Evolutionary conservation across 2,329 filamentous ascomycete species (phyloP).

Genomic region (Didymella exigua): DNA sequence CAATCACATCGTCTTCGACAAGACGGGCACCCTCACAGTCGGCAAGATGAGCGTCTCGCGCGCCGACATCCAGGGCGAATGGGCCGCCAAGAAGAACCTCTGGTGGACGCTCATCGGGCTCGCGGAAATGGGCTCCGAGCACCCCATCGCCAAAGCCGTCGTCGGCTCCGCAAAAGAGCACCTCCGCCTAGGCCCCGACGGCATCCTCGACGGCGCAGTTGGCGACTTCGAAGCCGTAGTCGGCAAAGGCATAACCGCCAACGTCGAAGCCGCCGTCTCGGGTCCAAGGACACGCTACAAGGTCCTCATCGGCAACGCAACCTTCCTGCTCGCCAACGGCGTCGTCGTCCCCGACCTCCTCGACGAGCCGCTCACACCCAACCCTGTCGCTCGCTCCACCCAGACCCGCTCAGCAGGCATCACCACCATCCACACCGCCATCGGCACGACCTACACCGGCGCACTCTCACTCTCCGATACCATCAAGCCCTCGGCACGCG

Average conservation of each 20-base stretch:
- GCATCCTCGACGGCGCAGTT: conserved; percentile 78
- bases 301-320: conserved; percentile 82
- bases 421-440: conserved; percentile 89
- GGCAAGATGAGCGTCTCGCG: conserved; percentile 93
- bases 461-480: conserved; percentile 85
- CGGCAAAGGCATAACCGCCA: conserved; percentile 82
- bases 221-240: conserved; percentile 84
- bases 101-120: conserved; percentile 98
- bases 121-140: conserved; percentile 94
- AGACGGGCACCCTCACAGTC: conserved; percentile 92
- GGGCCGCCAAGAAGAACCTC: conserved; percentile 72
- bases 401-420: conserved; percentile 65
- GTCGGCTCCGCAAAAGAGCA: conserved; percentile 75
- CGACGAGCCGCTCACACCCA: conserved; percentile 56
- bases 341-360: conserved; percentile 66
- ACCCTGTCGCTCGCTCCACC: conserved; percentile 40
- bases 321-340: conserved; percentile 73
- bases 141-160: conserved; percentile 92
- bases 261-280: conserved; percentile 75
- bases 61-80: conserved; percentile 68
- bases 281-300: conserved; percentile 73
- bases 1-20: conserved; percentile 89
- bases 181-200: conserved; percentile 73
- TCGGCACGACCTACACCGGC: conserved; percentile 81
- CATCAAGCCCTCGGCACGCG: conserved; percentile 84